Evolutionary conservation across 2,329 filamentous ascomycete species (phyloP).

Genomic region (Dactylonectria estremocensis): DNA sequence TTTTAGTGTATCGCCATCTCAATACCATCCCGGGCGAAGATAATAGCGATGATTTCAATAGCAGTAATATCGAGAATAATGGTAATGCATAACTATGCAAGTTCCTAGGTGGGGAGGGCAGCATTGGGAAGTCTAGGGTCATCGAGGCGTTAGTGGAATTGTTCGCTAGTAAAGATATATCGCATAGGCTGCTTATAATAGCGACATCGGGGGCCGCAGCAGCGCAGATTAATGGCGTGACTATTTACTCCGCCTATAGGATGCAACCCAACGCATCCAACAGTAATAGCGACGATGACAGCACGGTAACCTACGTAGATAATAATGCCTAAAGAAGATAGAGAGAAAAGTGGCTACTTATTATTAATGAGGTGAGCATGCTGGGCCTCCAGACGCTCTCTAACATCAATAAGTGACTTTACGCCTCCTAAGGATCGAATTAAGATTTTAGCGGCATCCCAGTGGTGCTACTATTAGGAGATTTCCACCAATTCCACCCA

Average conservation of each 20-base stretch:
- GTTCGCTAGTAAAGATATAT: slow-evolving; percentile 12
- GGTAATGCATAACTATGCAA: not conserved
- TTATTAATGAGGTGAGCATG: not conserved
- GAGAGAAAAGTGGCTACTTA: not conserved
- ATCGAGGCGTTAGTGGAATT: slow-evolving; percentile 11
- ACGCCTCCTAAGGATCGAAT: not conserved
- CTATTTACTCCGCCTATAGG: slow-evolving; percentile 20
- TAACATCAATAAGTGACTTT: not conserved
- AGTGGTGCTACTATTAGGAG: not conserved
- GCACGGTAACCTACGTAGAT: slow-evolving; percentile 11
- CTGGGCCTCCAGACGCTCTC: not conserved
- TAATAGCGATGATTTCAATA: not conserved
- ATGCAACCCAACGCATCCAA: not conserved
- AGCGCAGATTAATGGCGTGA: slow-evolving; percentile 13
- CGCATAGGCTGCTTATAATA: slow-evolving; percentile 13
- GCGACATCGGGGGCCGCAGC: slow-evolving; percentile 1
- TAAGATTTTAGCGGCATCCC: not conserved
- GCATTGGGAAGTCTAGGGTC: not conserved
- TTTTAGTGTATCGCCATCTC: slow-evolving; percentile 4
- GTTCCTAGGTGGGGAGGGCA: slow-evolving; percentile 11
- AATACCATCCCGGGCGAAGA: not conserved
- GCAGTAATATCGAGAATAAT: not conserved
- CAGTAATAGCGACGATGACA: slow-evolving; percentile 1
- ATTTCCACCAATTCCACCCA: not conserved
- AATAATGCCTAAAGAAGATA: not conserved